Conservation (phyloP, 495 filamentous ascomycete genomes). For the Echria macrotheca region DNA sequence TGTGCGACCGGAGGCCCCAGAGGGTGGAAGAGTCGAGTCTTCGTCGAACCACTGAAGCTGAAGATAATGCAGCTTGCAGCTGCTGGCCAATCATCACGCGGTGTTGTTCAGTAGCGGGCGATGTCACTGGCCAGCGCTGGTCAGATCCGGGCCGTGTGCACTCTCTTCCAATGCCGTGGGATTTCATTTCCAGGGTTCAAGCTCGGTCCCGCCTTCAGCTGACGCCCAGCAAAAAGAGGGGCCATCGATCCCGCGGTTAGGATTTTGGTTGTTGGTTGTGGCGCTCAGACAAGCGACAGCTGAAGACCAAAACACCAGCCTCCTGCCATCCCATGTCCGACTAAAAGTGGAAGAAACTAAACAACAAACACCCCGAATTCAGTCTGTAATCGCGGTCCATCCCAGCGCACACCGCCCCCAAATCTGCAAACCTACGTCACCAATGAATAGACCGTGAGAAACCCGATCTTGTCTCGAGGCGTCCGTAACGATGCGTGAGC, state of each 20-base stretch:
- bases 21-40: no score
- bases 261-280: not conserved
- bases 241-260: not conserved
- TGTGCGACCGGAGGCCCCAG: no score
- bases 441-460: conserved; percentile 24
- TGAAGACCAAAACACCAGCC: not conserved
- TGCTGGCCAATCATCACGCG: conserved; percentile 7
- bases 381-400: not conserved
- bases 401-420: not conserved
- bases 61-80: conserved; percentile 7
- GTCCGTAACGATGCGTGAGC: conserved; percentile 37
- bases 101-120: not conserved
- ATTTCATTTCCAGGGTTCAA: conserved; percentile 1
- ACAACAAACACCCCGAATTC: conserved; percentile 10
- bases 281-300: no score
- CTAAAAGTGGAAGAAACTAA: conserved; percentile 10
- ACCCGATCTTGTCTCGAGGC: conserved; percentile 10
- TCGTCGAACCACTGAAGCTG: conserved; percentile 1
- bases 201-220: not conserved
- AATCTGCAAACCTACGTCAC: conserved; percentile 1
- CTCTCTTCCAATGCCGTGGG: no score
- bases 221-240: conserved; percentile 2
- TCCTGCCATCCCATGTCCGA: not conserved
- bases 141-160: not conserved
- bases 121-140: not conserved